Percentiles rank a stretch among this genome's conserved stretches.
These are phyloP conservation scores for Lasiosphaeria ovina DNA, from an alignment of 495 filamentous ascomycete species.

Conservation along the genomic window DNA sequence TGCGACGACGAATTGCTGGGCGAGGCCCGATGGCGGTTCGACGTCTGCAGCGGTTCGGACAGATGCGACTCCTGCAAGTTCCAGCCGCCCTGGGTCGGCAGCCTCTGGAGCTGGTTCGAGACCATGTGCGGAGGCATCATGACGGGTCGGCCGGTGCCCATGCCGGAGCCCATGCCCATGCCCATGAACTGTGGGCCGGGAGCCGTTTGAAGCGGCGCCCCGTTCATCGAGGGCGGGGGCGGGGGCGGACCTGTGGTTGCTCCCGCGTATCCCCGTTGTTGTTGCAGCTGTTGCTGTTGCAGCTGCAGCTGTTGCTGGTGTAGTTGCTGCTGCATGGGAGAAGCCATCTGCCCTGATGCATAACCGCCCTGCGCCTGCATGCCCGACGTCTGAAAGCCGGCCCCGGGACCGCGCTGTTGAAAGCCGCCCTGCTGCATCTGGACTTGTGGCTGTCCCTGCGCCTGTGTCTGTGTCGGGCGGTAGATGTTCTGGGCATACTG, in stretches of 20 bases:
- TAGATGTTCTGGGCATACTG: conserved; percentile 27
- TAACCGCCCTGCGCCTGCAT: conserved; percentile 8
- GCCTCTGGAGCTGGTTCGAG: conserved; percentile 25
- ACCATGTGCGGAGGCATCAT: conserved; percentile 25
- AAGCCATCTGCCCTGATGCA: too few relatives aligned
- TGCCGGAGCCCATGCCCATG: conserved; percentile 3
- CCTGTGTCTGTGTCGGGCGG: conserved; percentile 24
- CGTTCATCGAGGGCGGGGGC: conserved; percentile 16
- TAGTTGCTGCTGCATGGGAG: not conserved
- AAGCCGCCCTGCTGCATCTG: conserved; percentile 22
- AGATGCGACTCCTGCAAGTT: conserved; percentile 46
- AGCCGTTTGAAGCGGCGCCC: not conserved
- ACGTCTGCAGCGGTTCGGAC: conserved; percentile 40
- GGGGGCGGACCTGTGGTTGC: conserved; percentile 13
- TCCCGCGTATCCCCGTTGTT: conserved; percentile 20
- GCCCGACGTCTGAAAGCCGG: conserved; percentile 9
- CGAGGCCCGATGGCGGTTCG: conserved; percentile 35
- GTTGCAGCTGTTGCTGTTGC: not conserved
- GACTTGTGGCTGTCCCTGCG: conserved; percentile 13
- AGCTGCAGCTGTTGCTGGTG: not conserved
- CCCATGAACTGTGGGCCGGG: conserved; percentile 11
- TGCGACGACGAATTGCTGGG: conserved; percentile 38
- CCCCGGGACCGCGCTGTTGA: not conserved
- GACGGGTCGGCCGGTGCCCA: conserved; percentile 3
- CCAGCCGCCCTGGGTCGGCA: conserved; percentile 39